Percentiles rank a stretch among this genome's conserved stretches.
Evolutionary conservation across 2,329 filamentous ascomycete species (phyloP).

Genomic region (Zasmidium citrigriseum): DNA sequence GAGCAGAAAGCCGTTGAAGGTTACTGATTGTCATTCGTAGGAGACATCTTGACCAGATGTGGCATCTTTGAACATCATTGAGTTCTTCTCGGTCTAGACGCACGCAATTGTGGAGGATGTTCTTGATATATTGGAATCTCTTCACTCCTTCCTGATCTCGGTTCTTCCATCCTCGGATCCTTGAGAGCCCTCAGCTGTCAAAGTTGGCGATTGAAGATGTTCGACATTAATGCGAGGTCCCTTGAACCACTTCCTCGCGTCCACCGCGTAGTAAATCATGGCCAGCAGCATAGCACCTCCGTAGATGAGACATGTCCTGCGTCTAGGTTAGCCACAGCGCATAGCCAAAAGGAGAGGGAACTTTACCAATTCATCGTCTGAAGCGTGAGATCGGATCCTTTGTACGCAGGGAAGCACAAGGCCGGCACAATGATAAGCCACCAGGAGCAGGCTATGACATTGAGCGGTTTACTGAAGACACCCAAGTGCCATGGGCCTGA

Average conservation of each 20-base stretch:
- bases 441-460: slow-evolving; percentile 30
- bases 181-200: neutral
- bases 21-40: too few relatives aligned
- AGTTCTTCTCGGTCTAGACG: too few relatives aligned
- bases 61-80: too few relatives aligned
- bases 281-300: slow-evolving; percentile 34
- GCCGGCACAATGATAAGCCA: slow-evolving; percentile 34
- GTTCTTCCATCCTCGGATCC: neutral
- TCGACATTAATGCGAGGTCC: slow-evolving; percentile 37
- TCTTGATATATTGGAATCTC: too few relatives aligned
- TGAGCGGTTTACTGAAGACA: slow-evolving; percentile 30
- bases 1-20: too few relatives aligned
- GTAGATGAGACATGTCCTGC: slow-evolving; percentile 32
- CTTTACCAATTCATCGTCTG: slow-evolving; percentile 35
- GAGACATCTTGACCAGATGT: too few relatives aligned
- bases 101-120: too few relatives aligned
- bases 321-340: neutral
- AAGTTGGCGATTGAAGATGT: slow-evolving; percentile 12
- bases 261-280: slow-evolving; percentile 31
- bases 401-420: slow-evolving; percentile 35
- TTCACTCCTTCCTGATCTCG: neutral
- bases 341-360: neutral
- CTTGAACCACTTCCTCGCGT: slow-evolving; percentile 37
- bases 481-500: slow-evolving; percentile 39
- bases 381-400: slow-evolving; percentile 29